Evolutionary conservation across 495 filamentous ascomycete species (phyloP).

Genomic region (Podospora appendiculata): DNA sequence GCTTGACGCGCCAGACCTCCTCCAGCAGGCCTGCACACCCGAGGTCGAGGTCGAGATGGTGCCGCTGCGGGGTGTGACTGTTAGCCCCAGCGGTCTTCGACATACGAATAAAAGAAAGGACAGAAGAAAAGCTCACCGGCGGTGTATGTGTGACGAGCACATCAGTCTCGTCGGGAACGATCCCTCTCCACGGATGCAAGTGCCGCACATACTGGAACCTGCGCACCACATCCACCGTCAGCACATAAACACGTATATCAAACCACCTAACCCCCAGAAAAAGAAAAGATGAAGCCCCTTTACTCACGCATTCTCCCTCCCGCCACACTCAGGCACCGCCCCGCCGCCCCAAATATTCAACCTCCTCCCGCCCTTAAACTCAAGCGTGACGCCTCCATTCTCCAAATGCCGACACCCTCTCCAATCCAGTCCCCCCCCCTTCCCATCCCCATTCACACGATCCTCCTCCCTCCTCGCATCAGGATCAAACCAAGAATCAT

Average conservation of each 20-base stretch:
- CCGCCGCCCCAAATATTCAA: slow-evolving; percentile 49
- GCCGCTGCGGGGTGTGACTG: slow-evolving; percentile 32
- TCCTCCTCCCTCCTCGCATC: slow-evolving; percentile 21
- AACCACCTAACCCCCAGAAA: not conserved
- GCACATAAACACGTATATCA: too few species aligned
- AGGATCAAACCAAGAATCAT: slow-evolving; percentile 75
- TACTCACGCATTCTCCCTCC: slow-evolving; percentile 11
- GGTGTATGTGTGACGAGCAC: slow-evolving; percentile 78
- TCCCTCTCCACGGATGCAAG: slow-evolving; percentile 38
- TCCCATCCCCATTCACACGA: slow-evolving; percentile 21
- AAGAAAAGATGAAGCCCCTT: not conserved
- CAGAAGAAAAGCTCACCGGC: slow-evolving; percentile 22
- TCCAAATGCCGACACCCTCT: slow-evolving; percentile 43
- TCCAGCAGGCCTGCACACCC: slow-evolving; percentile 70
- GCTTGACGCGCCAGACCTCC: slow-evolving; percentile 73
- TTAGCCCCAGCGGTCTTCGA: not conserved
- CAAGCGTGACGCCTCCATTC: slow-evolving; percentile 28
- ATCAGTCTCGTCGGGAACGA: slow-evolving; percentile 65
- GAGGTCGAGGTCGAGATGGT: slow-evolving; percentile 69
- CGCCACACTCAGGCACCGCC: slow-evolving; percentile 37
- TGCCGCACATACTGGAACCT: slow-evolving; percentile 39
- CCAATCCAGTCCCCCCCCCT: slow-evolving; percentile 30
- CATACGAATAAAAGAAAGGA: not conserved
- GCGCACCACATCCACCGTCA: not conserved
- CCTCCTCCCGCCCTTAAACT: slow-evolving; percentile 41